Percentiles rank a stretch among this genome's conserved stretches.
phyloP scores from a whole-genome alignment of 768 basidiomycete genomes.

The Boletus insuetus region DNA sequence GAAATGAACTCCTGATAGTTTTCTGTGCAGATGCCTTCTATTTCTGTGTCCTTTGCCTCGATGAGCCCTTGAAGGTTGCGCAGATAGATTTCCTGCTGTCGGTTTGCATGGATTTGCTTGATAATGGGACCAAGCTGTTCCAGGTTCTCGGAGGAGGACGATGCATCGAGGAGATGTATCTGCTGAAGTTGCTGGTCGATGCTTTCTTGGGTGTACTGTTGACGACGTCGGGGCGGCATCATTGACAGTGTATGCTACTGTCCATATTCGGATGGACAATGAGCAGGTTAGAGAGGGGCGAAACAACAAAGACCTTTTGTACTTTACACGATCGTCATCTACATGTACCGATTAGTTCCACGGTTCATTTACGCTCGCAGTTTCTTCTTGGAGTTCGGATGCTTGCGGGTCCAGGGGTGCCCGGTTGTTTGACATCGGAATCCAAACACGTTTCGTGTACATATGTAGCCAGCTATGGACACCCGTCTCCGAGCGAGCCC shows the following conservation, averaged over 20 bases:
- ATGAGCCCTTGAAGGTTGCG: conserved; percentile 84
- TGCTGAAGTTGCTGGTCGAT: conserved; percentile 91
- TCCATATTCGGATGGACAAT: conserved; percentile 11
- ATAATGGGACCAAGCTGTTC: conserved; percentile 95
- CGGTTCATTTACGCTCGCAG: no score
- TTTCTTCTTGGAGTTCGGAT: no score
- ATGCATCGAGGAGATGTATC: conserved; percentile 84
- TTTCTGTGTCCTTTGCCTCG: conserved; percentile 92
- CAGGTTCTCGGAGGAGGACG: conserved; percentile 89
- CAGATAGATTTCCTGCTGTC: conserved; percentile 88
- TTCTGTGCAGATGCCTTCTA: conserved; percentile 91
- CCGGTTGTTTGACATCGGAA: conserved; percentile 40
- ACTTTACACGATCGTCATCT: no score
- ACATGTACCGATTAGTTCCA: no score
- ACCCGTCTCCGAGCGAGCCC: neutral
- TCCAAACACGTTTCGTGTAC: conserved; percentile 31
- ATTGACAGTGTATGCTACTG: conserved; percentile 4
- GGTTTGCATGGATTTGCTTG: conserved; percentile 85
- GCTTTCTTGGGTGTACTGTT: conserved; percentile 73
- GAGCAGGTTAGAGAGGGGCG: no score
- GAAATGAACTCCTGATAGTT: conserved; percentile 99
- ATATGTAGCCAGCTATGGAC: neutral
- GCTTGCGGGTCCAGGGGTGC: no score
- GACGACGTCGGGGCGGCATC: conserved; percentile 76
- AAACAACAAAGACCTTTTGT: no score